These are phyloP conservation scores for Claviceps africana DNA, from an alignment of 2,329 filamentous ascomycete genomes.

Conservation along the genomic window DNA sequence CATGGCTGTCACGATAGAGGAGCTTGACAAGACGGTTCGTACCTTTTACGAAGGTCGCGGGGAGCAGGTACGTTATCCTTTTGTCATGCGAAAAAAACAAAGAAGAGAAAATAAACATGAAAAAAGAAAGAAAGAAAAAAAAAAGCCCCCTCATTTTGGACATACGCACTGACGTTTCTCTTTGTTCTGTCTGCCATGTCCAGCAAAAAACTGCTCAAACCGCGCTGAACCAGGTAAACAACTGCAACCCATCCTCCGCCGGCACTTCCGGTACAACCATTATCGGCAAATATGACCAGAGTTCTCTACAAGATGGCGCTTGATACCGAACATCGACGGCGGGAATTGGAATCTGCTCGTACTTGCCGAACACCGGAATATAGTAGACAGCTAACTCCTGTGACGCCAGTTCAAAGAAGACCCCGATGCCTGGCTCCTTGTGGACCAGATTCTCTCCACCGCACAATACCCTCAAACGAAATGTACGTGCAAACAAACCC, in stretches of 20 bases:
- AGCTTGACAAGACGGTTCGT: slow-evolving; percentile 92
- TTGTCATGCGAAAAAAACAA: not conserved
- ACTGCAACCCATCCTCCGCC: not conserved
- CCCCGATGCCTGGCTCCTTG: slow-evolving; percentile 91
- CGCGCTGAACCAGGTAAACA: slow-evolving; percentile 71
- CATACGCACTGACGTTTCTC: slow-evolving; percentile 20
- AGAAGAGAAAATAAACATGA: not conserved
- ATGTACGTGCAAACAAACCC: slow-evolving; percentile 43
- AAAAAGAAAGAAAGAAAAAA: not conserved
- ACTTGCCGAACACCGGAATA: too few relatives aligned
- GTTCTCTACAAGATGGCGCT: not conserved
- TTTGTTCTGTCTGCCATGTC: slow-evolving; percentile 18
- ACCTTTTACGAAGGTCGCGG: slow-evolving; percentile 96
- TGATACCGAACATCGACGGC: not conserved
- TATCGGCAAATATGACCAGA: not conserved
- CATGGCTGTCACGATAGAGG: slow-evolving; percentile 67
- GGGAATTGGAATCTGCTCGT: not conserved
- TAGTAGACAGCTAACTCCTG: slow-evolving; percentile 8
- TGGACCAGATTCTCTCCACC: slow-evolving; percentile 91
- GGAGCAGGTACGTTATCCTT: slow-evolving; percentile 54
- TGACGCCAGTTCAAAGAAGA: slow-evolving; percentile 84
- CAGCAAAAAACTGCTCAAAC: slow-evolving; percentile 95
- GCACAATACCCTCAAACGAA: slow-evolving; percentile 92
- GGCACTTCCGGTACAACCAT: not conserved
- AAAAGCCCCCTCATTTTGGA: not conserved